These are phyloP conservation scores for Graphium sp. DNA, from an alignment of 2,329 filamentous ascomycete genomes.

Conservation along the genomic window DNA sequence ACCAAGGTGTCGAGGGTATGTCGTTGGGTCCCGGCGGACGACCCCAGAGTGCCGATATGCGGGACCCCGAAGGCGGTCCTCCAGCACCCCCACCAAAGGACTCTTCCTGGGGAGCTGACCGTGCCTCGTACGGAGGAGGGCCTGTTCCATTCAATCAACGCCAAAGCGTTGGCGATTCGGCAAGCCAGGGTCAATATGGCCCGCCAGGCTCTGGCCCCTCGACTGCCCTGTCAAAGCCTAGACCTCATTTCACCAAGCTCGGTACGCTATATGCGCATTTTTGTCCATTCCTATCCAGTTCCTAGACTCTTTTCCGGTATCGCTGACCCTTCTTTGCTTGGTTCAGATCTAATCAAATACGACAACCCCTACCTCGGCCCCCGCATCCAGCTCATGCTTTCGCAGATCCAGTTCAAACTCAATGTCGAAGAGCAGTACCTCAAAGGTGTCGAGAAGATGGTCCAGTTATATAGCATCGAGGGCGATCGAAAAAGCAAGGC, in stretches of 20 bases:
- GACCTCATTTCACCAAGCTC: constrained; percentile 90
- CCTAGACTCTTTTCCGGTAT: not conserved
- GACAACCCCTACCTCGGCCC: constrained; percentile 90
- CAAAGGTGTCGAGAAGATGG: constrained; percentile 98
- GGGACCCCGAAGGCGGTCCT: constrained; percentile 24
- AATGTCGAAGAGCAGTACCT: constrained; percentile 99
- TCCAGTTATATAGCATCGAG: constrained; percentile 91
- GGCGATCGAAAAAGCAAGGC: constrained; percentile 90
- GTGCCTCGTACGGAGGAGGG: constrained; percentile 49
- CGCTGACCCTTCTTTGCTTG: constrained; percentile 1
- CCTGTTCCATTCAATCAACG: too few relatives aligned
- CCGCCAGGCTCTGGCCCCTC: constrained; percentile 45
- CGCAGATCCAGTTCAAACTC: constrained; percentile 95
- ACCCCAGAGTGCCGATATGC: constrained; percentile 27
- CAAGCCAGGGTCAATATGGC: constrained; percentile 64
- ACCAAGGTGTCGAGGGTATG: constrained; percentile 50
- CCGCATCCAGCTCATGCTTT: constrained; percentile 97
- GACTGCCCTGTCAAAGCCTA: constrained; percentile 50
- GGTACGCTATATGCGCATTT: constrained; percentile 43
- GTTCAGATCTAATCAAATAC: constrained; percentile 87
- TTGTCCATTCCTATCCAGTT: not conserved
- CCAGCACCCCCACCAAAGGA: constrained; percentile 65
- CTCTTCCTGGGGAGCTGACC: constrained; percentile 28
- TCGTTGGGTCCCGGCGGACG: constrained; percentile 33
- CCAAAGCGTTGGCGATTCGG: too few relatives aligned